Evolutionary conservation across 495 filamentous ascomycete genomes (phyloP).

Genomic region (Aspergillus taichungensis): DNA sequence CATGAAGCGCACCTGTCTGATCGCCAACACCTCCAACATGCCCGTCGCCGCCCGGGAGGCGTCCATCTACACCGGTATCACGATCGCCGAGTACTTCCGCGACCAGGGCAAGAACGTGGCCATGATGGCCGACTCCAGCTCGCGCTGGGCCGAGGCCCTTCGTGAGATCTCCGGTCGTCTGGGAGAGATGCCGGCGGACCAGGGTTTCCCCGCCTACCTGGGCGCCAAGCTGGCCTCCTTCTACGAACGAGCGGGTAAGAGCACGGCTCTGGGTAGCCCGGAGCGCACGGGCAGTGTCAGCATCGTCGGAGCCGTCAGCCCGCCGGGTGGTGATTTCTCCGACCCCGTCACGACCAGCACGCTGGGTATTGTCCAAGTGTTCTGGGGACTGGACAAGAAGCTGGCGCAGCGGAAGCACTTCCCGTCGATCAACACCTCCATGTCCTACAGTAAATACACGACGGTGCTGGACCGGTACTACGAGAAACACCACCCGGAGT

Average conservation of each 20-base stretch:
- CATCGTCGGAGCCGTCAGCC: slow-evolving; percentile 96
- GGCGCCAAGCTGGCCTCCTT: slow-evolving; percentile 95
- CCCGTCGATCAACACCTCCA: slow-evolving; percentile 92
- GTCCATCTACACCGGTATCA: slow-evolving; percentile 98
- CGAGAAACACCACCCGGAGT: slow-evolving; percentile 84
- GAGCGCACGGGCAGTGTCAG: slow-evolving; percentile 84
- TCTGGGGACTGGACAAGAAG: slow-evolving; percentile 99
- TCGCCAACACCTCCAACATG: slow-evolving; percentile 99
- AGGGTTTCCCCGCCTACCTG: slow-evolving; percentile 97
- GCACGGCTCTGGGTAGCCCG: slow-evolving; percentile 76
- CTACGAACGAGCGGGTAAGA: slow-evolving; percentile 95
- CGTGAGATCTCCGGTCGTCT: slow-evolving; percentile 98
- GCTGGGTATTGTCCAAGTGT: slow-evolving; percentile 96
- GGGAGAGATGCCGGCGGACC: slow-evolving; percentile 99
- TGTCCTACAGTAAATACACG: slow-evolving; percentile 97
- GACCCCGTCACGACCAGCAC: slow-evolving; percentile 95
- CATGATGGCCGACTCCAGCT: slow-evolving; percentile 99
- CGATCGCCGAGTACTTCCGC: slow-evolving; percentile 95
- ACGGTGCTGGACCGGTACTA: slow-evolving; percentile 82
- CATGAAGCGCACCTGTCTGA: slow-evolving; percentile 98
- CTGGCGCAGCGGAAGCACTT: slow-evolving; percentile 98
- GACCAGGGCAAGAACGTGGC: slow-evolving; percentile 96
- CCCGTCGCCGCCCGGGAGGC: slow-evolving; percentile 97
- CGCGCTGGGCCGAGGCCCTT: slow-evolving; percentile 95
- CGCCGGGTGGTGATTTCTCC: slow-evolving; percentile 97